Evolutionary conservation across 2,329 filamentous ascomycete species (phyloP).

Genomic region (Cordyceps tenuipes): DNA sequence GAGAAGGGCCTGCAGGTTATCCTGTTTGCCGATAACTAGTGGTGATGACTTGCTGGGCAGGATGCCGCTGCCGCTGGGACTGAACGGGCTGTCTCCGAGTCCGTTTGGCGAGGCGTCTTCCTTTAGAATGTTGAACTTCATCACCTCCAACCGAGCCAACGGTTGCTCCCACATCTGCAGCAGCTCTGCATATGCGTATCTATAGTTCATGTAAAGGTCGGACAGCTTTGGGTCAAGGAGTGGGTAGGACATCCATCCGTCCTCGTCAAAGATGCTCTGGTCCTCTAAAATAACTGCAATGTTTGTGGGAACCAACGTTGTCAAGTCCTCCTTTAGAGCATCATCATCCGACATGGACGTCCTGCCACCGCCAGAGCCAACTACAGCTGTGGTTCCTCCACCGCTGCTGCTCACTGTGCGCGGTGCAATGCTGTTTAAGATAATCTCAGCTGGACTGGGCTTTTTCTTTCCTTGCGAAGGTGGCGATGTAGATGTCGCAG

Average conservation of each 20-base stretch:
- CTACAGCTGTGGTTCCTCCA: constrained; percentile 37
- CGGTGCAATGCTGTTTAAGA: constrained; percentile 46
- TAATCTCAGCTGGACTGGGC: constrained; percentile 53
- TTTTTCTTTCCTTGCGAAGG: constrained; percentile 41
- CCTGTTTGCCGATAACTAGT: constrained; percentile 49
- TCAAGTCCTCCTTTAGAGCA: constrained; percentile 34
- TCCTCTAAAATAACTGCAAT: constrained; percentile 50
- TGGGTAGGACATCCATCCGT: constrained; percentile 54
- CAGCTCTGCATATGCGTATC: constrained; percentile 59
- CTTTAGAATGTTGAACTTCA: constrained; percentile 60
- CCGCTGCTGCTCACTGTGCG: constrained; percentile 37
- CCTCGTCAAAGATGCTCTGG: constrained; percentile 58
- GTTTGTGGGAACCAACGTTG: constrained; percentile 41
- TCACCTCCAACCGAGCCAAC: constrained; percentile 54
- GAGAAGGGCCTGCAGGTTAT: constrained; percentile 41
- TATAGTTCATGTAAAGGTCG: constrained; percentile 49
- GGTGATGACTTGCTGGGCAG: constrained; percentile 35
- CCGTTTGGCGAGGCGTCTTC: constrained; percentile 28
- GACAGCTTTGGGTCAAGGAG: constrained; percentile 45
- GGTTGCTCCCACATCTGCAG: constrained; percentile 59
- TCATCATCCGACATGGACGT: constrained; percentile 50
- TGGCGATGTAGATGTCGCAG: constrained; percentile 34
- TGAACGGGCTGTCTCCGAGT: constrained; percentile 14
- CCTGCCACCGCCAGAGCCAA: constrained; percentile 38
- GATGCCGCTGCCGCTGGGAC: constrained; percentile 21